Percentiles rank a stretch among this genome's conserved stretches.
These are phyloP conservation scores for Verbascum thapsus DNA, from an alignment of 257 asterid genomes.

Conservation along the genomic window DNA sequence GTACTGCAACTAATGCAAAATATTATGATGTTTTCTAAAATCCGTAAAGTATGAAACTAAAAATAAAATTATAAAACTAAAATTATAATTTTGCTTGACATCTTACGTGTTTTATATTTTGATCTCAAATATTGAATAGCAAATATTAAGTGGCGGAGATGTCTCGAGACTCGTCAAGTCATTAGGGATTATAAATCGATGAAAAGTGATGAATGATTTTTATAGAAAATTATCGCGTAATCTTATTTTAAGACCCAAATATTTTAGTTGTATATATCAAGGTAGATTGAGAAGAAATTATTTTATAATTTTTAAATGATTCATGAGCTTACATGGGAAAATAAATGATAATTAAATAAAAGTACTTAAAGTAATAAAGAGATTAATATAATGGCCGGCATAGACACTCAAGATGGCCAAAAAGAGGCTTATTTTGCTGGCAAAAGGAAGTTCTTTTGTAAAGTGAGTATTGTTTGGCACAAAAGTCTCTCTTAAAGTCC, in stretches of 20 bases:
- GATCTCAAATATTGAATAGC: too few species aligned
- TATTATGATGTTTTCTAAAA: too few species aligned
- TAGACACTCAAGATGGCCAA: slow-evolving; percentile 35
- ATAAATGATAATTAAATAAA: not conserved
- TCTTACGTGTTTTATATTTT: too few species aligned
- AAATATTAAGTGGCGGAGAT: too few species aligned
- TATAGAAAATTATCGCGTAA: too few species aligned
- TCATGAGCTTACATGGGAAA: not conserved
- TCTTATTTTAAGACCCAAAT: too few species aligned
- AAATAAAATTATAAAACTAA: too few species aligned
- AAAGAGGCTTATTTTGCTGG: slow-evolving; percentile 22
- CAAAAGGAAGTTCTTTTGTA: slow-evolving; percentile 12
- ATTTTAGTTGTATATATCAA: not conserved
- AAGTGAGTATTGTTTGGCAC: not conserved
- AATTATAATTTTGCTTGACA: too few species aligned
- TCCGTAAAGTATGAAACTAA: too few species aligned
- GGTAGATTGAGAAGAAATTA: not conserved
- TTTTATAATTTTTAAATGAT: not conserved
- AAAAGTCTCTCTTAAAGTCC: too few species aligned
- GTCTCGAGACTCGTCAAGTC: too few species aligned
- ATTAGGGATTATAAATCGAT: not conserved
- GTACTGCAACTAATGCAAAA: too few species aligned
- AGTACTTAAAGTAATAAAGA: slow-evolving; percentile 19
- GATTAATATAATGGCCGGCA: slow-evolving; percentile 44
- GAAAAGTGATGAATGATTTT: not conserved